A percentile compares a stretch with the other conserved stretches of the same genome.
phyloP scores from a whole-genome alignment of 140 eudicot species.

The Erigeron philadelphicus region DNA sequence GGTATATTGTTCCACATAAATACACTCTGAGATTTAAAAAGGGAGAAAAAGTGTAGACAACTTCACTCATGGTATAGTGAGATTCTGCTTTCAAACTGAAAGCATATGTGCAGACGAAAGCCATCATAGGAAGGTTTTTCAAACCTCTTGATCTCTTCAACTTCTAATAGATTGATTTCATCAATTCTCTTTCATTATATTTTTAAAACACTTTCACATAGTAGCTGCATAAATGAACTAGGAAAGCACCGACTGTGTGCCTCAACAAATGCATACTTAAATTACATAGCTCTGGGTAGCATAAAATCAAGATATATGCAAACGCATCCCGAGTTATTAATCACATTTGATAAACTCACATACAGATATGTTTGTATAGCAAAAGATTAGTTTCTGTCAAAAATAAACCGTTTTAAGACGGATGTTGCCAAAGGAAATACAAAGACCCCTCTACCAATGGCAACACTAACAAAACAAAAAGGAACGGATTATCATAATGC shows the following conservation, averaged over 20 bases:
- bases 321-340: not conserved
- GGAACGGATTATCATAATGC: too few species aligned
- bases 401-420: not conserved
- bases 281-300: not conserved
- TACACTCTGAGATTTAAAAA: not conserved
- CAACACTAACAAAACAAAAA: too few species aligned
- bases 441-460: not conserved
- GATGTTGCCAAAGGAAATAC: not conserved
- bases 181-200: not conserved
- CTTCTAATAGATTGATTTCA: not conserved
- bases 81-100: not conserved
- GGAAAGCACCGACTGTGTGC: not conserved
- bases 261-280: not conserved
- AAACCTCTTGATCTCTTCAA: not conserved
- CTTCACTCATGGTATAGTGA: not conserved
- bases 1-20: not conserved
- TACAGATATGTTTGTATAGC: not conserved
- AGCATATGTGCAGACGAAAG: not conserved
- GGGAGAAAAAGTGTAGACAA: not conserved
- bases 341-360: not conserved
- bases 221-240: not conserved
- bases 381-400: slow-evolving; percentile 4
- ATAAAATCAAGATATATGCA: not conserved
- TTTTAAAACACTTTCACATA: not conserved
- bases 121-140: not conserved